Conservation (phyloP, 2,329 filamentous ascomycete species). For the Fusarium sp. region DNA sequence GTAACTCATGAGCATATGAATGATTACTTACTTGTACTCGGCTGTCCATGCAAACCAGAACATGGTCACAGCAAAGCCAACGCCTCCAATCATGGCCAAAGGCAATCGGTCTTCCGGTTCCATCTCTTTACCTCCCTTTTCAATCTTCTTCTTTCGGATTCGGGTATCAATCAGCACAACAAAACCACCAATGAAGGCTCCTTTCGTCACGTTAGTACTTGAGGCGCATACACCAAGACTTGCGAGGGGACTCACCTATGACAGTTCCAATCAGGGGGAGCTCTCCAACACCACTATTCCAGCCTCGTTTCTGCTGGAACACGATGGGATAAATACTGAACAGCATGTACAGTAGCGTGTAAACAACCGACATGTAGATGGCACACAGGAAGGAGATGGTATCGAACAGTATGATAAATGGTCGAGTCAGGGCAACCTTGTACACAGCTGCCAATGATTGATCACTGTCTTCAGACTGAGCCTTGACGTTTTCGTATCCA, state of each 20-base stretch:
- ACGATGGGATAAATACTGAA: slow-evolving; percentile 75
- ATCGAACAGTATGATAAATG: slow-evolving; percentile 79
- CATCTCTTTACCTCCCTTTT: slow-evolving; percentile 24
- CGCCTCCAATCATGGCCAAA: slow-evolving; percentile 38
- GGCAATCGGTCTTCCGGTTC: slow-evolving; percentile 36
- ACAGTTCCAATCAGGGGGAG: slow-evolving; percentile 41
- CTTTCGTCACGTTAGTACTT: neutral
- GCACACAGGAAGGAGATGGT: slow-evolving; percentile 84
- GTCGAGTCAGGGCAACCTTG: slow-evolving; percentile 76
- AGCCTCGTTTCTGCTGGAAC: slow-evolving; percentile 63
- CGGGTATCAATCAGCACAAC: slow-evolving; percentile 35
- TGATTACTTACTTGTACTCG: slow-evolving; percentile 23
- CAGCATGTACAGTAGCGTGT: slow-evolving; percentile 78
- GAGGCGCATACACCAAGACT: neutral
- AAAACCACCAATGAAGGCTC: slow-evolving; percentile 30
- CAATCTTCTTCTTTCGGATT: slow-evolving; percentile 24
- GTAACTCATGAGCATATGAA: neutral
- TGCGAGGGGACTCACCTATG: slow-evolving; percentile 5
- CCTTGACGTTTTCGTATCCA: slow-evolving; percentile 32
- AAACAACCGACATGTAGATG: slow-evolving; percentile 84
- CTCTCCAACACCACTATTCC: slow-evolving; percentile 36
- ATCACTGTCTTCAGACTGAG: slow-evolving; percentile 25
- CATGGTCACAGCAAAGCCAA: slow-evolving; percentile 38
- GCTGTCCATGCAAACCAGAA: slow-evolving; percentile 44
- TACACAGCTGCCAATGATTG: slow-evolving; percentile 58